Evolutionary conservation across 345 rosid species (phyloP).

Genomic region (Dovyalis caffra): DNA sequence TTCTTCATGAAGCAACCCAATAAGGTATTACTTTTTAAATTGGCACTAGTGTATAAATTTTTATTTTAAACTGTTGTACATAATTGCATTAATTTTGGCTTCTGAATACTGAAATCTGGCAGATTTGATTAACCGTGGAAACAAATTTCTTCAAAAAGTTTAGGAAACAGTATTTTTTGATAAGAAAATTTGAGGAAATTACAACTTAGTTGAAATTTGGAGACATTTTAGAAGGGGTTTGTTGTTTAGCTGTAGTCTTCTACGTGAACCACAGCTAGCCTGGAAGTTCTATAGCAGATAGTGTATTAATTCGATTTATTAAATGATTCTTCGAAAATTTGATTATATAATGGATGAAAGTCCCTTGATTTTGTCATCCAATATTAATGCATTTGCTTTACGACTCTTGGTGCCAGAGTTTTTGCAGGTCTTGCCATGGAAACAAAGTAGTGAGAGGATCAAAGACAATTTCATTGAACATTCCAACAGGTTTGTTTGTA

Average conservation of each 20-base stretch:
- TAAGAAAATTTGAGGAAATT: too few relatives aligned
- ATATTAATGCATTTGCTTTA: background rate
- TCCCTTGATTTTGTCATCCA: background rate
- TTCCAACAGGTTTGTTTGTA: conserved; percentile 63
- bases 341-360: background rate
- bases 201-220: too few relatives aligned
- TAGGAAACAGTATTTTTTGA: too few relatives aligned
- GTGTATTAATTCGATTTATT: background rate
- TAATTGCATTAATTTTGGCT: background rate
- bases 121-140: background rate
- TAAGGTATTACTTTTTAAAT: background rate
- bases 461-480: conserved; percentile 78
- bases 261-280: too few relatives aligned
- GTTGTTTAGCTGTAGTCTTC: too few relatives aligned
- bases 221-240: too few relatives aligned
- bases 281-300: too few relatives aligned
- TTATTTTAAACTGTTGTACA: background rate
- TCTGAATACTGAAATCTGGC: background rate
- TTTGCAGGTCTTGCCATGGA: conserved; percentile 91
- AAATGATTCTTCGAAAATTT: background rate
- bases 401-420: conserved; percentile 48
- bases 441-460: conserved; percentile 69
- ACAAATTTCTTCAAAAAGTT: background rate
- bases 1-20: background rate
- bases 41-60: background rate